Conservation (phyloP, 306 rosid species). For the Dryas octopetala region DNA sequence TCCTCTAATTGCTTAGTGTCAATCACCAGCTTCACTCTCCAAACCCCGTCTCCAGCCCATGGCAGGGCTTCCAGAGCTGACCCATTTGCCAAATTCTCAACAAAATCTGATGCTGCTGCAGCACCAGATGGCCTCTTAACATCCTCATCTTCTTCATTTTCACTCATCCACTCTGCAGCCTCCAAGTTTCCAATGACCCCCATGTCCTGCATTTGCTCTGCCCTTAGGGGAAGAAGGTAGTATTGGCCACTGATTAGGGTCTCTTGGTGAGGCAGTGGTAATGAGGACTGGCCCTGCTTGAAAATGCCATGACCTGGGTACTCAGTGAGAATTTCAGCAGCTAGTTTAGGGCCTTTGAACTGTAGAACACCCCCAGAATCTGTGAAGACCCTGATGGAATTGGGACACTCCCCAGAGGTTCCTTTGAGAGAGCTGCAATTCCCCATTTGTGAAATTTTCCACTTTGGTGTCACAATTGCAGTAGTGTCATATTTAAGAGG, state of each 20-base stretch:
- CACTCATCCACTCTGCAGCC: constrained; percentile 13
- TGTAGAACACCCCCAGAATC: constrained; percentile 57
- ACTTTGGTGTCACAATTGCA: neutral
- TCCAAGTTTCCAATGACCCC: neutral
- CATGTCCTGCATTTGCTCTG: neutral
- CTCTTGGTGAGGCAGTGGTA: constrained; percentile 44
- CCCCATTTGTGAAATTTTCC: constrained; percentile 46
- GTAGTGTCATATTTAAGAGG: constrained; percentile 21
- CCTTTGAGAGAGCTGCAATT: constrained; percentile 64
- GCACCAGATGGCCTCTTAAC: constrained; percentile 10
- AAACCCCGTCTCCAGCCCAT: constrained; percentile 29
- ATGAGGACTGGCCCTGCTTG: constrained; percentile 43
- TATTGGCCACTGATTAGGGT: constrained; percentile 44
- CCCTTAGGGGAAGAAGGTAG: constrained; percentile 60
- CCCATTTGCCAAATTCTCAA: constrained; percentile 33
- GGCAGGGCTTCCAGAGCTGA: constrained; percentile 28
- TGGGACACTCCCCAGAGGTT: constrained; percentile 47
- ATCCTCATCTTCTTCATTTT: constrained; percentile 16
- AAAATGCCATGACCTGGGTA: constrained; percentile 55
- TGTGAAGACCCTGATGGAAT: constrained; percentile 50
- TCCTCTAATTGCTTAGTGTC: constrained; percentile 31
- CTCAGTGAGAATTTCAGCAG: constrained; percentile 48
- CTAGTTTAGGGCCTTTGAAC: constrained; percentile 56
- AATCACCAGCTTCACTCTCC: constrained; percentile 36
- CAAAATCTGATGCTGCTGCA: constrained; percentile 40